These are phyloP conservation scores for Penicillium sp. DNA, from an alignment of 2,329 filamentous ascomycete genomes.

Conservation along the genomic window DNA sequence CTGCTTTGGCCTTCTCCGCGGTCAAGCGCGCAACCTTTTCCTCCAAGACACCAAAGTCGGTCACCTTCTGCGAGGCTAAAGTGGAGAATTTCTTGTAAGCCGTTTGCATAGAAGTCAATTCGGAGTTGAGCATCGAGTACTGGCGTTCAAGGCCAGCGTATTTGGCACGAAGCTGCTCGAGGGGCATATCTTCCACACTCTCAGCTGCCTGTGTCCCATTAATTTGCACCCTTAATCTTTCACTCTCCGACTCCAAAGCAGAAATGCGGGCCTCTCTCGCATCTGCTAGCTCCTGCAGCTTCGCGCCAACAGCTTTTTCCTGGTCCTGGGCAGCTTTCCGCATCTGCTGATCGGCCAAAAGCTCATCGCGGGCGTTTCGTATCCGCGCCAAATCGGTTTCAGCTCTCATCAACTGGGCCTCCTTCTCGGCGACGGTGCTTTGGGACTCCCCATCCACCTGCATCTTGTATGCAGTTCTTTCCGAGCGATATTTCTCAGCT, in stretches of 20 bases:
- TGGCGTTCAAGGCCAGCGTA: conserved; percentile 71
- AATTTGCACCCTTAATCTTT: conserved; percentile 58
- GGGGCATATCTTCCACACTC: conserved; percentile 54
- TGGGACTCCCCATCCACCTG: conserved; percentile 78
- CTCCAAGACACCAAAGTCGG: conserved; percentile 68
- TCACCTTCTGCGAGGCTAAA: conserved; percentile 77
- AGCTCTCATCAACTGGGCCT: conserved; percentile 70
- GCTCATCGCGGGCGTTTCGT: conserved; percentile 75
- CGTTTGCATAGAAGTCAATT: conserved; percentile 80
- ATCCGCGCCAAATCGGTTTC: conserved; percentile 84
- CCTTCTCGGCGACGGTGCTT: conserved; percentile 65
- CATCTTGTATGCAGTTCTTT: conserved; percentile 73
- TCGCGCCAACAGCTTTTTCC: conserved; percentile 61
- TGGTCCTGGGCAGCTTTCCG: conserved; percentile 75
- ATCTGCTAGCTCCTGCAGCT: conserved; percentile 71
- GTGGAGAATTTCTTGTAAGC: conserved; percentile 87
- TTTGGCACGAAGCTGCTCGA: conserved; percentile 67
- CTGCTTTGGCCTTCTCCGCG: conserved; percentile 90
- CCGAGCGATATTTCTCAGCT: conserved; percentile 74
- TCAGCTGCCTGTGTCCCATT: conserved; percentile 43
- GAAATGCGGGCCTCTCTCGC: conserved; percentile 75
- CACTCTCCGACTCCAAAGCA: conserved; percentile 75
- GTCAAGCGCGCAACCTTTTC: conserved; percentile 67
- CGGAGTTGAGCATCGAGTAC: conserved; percentile 76
- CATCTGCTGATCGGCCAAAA: conserved; percentile 72